A percentile compares a stretch with the other conserved stretches of the same genome.
These are phyloP conservation scores for Clarireedia homoeocarpa DNA, from an alignment of 2,329 filamentous ascomycete genomes.

Conservation along the genomic window DNA sequence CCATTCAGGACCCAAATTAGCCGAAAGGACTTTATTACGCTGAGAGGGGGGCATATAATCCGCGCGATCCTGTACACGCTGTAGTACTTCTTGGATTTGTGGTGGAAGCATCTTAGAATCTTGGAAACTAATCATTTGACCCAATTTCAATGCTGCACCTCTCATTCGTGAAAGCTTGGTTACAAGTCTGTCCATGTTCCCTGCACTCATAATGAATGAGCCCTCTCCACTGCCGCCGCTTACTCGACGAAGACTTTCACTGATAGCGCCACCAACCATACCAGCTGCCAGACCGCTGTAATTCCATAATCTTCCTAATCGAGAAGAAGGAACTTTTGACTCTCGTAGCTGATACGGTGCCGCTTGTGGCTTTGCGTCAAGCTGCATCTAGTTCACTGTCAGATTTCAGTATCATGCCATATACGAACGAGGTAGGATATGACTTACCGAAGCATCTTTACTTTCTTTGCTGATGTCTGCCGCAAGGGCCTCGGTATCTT, in stretches of 20 bases:
- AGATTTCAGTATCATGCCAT: constrained; percentile 36
- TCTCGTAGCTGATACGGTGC: constrained; percentile 66
- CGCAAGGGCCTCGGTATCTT: constrained; percentile 39
- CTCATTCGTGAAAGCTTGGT: constrained; percentile 92
- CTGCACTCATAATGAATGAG: constrained; percentile 78
- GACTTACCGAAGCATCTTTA: constrained; percentile 22
- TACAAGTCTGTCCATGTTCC: constrained; percentile 89
- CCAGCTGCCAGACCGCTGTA: constrained; percentile 89
- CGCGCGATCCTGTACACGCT: constrained; percentile 90
- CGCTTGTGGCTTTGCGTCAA: constrained; percentile 20
- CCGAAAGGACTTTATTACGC: constrained; percentile 71
- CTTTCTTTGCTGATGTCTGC: constrained; percentile 35
- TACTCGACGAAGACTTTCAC: constrained; percentile 73
- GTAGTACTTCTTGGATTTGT: constrained; percentile 80
- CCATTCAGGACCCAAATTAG: constrained; percentile 80
- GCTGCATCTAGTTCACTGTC: constrained; percentile 31
- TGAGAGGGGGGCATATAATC: constrained; percentile 98
- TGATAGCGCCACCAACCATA: constrained; percentile 88
- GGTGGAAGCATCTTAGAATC: constrained; percentile 90
- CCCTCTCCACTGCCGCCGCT: constrained; percentile 62
- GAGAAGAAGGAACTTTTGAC: constrained; percentile 82
- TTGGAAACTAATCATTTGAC: constrained; percentile 98
- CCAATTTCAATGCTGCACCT: constrained; percentile 91
- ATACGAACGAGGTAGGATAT: neutral
- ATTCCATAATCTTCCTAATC: constrained; percentile 85